A percentile compares a stretch with the other conserved stretches of the same genome.
phyloP scores from a whole-genome alignment of 163 green algal genomes.

The Scenedesmus sp. region DNA sequence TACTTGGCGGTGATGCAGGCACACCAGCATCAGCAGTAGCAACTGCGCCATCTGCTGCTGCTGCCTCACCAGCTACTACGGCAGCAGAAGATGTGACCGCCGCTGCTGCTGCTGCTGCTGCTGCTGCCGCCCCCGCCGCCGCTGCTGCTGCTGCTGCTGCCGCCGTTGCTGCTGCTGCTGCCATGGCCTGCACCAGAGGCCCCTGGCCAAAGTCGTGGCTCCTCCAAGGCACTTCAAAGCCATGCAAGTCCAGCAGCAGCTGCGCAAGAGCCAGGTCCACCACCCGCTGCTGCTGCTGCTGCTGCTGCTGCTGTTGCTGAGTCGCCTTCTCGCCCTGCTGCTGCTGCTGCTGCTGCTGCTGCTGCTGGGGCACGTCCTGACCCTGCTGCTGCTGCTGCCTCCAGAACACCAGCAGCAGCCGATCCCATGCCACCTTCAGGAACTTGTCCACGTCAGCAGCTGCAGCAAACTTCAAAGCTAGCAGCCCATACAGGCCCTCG shows the following conservation, averaged over 20 bases:
- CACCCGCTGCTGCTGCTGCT: constrained; percentile 4
- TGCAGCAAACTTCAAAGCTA: not conserved
- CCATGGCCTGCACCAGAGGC: not conserved
- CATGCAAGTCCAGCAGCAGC: constrained; percentile 6
- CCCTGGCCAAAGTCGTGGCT: not conserved
- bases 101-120: not conserved
- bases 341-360: not conserved
- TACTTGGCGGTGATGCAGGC: not conserved
- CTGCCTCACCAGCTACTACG: not conserved
- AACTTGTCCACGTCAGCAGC: constrained; percentile 2
- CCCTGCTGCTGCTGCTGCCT: constrained; percentile 14
- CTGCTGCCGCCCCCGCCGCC: too few relatives aligned
- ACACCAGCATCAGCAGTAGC: not conserved
- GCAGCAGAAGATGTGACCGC: not conserved
- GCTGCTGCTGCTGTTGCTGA: constrained; percentile 16
- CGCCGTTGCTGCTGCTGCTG: constrained; percentile 1
- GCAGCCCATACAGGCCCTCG: constrained; percentile 19
- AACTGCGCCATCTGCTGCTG: not conserved
- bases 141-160: not conserved
- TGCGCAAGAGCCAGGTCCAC: constrained; percentile 22
- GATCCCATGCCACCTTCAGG: constrained; percentile 8
- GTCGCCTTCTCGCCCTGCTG: not conserved
- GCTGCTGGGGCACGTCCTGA: not conserved
- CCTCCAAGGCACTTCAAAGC: constrained; percentile 9
- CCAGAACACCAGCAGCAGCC: not conserved